Percentiles rank a stretch among this genome's conserved stretches.
These are phyloP conservation scores for Lachancea quebecensis DNA, from an alignment of 805 yeast genomes.

Conservation along the genomic window DNA sequence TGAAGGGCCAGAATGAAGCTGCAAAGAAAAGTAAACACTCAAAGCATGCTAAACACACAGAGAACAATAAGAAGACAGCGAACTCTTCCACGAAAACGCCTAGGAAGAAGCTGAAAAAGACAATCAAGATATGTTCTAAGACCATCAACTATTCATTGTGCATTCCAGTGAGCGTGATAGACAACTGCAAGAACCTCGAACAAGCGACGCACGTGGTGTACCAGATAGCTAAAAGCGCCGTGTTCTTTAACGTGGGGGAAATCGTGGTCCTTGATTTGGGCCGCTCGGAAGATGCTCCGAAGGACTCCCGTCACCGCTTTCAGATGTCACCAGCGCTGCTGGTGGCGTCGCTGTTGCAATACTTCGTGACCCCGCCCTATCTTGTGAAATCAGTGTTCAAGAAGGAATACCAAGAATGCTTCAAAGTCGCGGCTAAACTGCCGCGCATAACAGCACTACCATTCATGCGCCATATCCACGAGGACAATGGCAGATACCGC, in stretches of 20 bases:
- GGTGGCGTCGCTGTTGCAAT: slow-evolving; percentile 67
- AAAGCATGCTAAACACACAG: not conserved
- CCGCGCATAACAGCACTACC: slow-evolving; percentile 74
- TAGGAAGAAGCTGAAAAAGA: slow-evolving; percentile 8
- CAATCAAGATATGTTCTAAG: slow-evolving; percentile 11
- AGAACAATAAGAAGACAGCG: not conserved
- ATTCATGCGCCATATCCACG: slow-evolving; percentile 44
- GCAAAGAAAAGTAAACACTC: not conserved
- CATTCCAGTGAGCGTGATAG: slow-evolving; percentile 61
- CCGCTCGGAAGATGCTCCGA: slow-evolving; percentile 10
- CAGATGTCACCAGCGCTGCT: slow-evolving; percentile 38
- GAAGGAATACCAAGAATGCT: slow-evolving; percentile 38
- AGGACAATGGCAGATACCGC: slow-evolving; percentile 39
- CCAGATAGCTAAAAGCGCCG: slow-evolving; percentile 72
- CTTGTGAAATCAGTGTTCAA: slow-evolving; percentile 59
- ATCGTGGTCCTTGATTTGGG: slow-evolving; percentile 59
- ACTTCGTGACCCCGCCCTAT: slow-evolving; percentile 79
- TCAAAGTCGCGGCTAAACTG: slow-evolving; percentile 56
- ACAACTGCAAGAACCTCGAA: slow-evolving; percentile 57
- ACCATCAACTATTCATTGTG: slow-evolving; percentile 49
- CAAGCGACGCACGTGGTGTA: slow-evolving; percentile 70
- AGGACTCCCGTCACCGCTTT: slow-evolving; percentile 3
- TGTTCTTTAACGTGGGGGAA: slow-evolving; percentile 65
- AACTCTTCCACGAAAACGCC: not conserved
- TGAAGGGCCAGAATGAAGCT: not conserved